These are phyloP conservation scores for Cyclotella atomus DNA, from an alignment of 108 stramenopile genomes.

Conservation along the genomic window DNA sequence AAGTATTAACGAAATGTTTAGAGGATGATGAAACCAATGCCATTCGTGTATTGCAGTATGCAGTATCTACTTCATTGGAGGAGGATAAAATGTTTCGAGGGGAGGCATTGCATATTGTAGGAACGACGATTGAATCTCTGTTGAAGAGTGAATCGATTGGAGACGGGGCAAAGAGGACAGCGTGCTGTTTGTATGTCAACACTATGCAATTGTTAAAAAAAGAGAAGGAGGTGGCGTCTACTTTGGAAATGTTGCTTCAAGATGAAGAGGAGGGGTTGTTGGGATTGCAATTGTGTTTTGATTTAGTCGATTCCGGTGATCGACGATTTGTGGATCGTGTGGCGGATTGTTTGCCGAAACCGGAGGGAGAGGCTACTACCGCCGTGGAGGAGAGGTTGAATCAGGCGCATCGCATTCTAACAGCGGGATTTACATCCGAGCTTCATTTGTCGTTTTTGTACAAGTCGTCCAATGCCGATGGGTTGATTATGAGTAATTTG, in stretches of 20 bases:
- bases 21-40: constrained; percentile 63
- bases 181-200: not conserved
- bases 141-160: not conserved
- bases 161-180: not conserved
- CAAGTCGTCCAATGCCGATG: constrained; percentile 86
- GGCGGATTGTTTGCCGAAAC: constrained; percentile 45
- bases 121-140: not conserved
- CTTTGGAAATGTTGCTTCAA: not conserved
- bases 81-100: constrained; percentile 12
- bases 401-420: constrained; percentile 65
- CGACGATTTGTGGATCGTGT: constrained; percentile 89
- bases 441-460: constrained; percentile 88
- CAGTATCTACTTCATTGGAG: constrained; percentile 57
- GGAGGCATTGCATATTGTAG: constrained; percentile 13
- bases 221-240: not conserved
- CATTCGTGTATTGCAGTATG: constrained; percentile 53
- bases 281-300: constrained; percentile 96
- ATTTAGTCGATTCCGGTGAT: constrained; percentile 93
- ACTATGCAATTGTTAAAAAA: constrained; percentile 4
- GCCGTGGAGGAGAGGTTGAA: constrained; percentile 13
- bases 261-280: constrained; percentile 70
- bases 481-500: constrained; percentile 84
- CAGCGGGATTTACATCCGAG: constrained; percentile 86
- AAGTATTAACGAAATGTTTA: not conserved
- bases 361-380: constrained; percentile 8